Evolutionary conservation across 2,329 filamentous ascomycete species (phyloP).

Genomic region (Mariannaea sp.): DNA sequence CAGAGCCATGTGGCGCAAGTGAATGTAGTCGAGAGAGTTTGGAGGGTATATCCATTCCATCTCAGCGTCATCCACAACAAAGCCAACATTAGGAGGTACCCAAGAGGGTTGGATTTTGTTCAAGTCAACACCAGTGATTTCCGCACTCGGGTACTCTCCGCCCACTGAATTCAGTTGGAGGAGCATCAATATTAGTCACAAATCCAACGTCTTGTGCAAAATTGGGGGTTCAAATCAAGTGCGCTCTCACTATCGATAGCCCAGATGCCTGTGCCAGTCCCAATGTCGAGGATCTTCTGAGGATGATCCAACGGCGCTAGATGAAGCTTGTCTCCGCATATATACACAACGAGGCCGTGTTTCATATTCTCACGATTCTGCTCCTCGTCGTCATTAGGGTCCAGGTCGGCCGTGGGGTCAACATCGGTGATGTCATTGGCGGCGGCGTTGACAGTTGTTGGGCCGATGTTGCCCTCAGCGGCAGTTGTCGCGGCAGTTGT

Average conservation of each 20-base stretch:
- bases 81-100: conserved; percentile 61
- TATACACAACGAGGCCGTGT: conserved; percentile 10
- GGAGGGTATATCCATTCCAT: conserved; percentile 51
- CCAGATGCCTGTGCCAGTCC: conserved; percentile 12
- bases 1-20: conserved; percentile 40
- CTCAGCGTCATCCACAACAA: conserved; percentile 63
- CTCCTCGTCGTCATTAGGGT: conserved; percentile 13
- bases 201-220: too few species aligned
- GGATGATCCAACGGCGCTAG: conserved; percentile 2
- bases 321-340: conserved; percentile 7
- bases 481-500: too few species aligned
- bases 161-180: conserved; percentile 27
- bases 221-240: too few species aligned
- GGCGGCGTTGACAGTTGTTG: too few species aligned
- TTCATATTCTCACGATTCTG: conserved; percentile 13
- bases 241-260: conserved; percentile 14
- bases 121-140: conserved; percentile 45
- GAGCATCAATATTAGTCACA: neutral
- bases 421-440: too few species aligned
- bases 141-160: conserved; percentile 43
- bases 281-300: conserved; percentile 8
- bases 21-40: conserved; percentile 38
- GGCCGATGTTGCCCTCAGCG: too few species aligned
- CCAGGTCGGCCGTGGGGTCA: too few species aligned
- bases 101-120: conserved; percentile 49